Evolutionary conservation across 192 early-diverging fungal genomes (phyloP).

Genomic region (Backusella westeae): DNA sequence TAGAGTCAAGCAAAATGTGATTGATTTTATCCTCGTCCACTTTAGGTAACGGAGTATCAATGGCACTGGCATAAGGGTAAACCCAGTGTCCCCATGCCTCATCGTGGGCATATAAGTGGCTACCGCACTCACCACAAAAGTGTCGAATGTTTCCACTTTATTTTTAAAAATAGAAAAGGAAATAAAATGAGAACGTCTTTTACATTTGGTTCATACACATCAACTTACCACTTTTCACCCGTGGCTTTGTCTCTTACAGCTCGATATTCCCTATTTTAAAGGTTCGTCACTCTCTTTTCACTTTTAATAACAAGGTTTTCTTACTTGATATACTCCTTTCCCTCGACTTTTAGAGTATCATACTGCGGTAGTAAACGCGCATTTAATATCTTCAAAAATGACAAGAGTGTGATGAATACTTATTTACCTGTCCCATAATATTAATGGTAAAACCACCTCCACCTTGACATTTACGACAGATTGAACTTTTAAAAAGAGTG

Average conservation of each 20-base stretch:
- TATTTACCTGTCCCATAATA: slow-evolving; percentile 47
- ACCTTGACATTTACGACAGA: slow-evolving; percentile 63
- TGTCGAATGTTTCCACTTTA: slow-evolving; percentile 42
- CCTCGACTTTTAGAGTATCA: slow-evolving; percentile 34
- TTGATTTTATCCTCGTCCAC: slow-evolving; percentile 37
- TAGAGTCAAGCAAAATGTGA: slow-evolving; percentile 46
- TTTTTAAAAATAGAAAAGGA: not conserved
- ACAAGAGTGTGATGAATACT: not conserved
- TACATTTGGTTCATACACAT: not conserved
- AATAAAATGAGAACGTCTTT: not conserved
- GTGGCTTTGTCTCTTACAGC: slow-evolving; percentile 36
- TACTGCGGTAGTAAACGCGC: slow-evolving; percentile 1
- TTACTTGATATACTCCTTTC: slow-evolving; percentile 31
- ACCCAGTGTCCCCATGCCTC: slow-evolving; percentile 23
- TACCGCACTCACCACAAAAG: slow-evolving; percentile 58
- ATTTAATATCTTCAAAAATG: not conserved
- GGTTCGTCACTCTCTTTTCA: not conserved
- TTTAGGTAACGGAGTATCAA: slow-evolving; percentile 53
- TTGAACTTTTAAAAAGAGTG: slow-evolving; percentile 34
- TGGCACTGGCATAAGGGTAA: slow-evolving; percentile 49
- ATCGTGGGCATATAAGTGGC: slow-evolving; percentile 47
- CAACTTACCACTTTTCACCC: slow-evolving; percentile 25
- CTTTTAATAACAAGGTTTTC: not conserved
- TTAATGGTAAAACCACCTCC: slow-evolving; percentile 57
- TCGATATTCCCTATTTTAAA: slow-evolving; percentile 20